Evolutionary conservation across 2,329 filamentous ascomycete species (phyloP), one percentile per base, ranked within the genome.

Genomic region (Mycocentrospora acerina): DNA sequence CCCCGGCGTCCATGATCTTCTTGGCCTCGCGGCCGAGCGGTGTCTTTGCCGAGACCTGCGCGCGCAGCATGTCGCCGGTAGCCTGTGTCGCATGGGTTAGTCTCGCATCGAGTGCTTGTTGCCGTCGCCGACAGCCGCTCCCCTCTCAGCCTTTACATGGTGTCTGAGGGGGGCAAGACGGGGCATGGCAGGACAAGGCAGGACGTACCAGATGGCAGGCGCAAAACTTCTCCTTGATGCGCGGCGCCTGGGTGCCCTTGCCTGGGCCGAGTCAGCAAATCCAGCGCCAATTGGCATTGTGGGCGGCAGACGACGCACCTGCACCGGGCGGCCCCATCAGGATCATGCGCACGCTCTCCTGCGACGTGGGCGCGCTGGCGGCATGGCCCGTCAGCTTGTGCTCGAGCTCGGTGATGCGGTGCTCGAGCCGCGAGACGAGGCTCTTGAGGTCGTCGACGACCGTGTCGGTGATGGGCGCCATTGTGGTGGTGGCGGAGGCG

Each of bases 1-100:
- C 91, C 60, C 93, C 93, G 69, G 91, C 86, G 68, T 98, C 93
- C 93, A 98, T 98, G 72, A 98, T 98, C 83, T 97, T 97, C 85
- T 98, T 98, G 55, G 93, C 93, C 77, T 96, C 90, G 67, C 87
- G 82, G 59, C 93, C 93, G 53, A 98, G 83, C 44, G 87, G 74
- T 41, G 93, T 98, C 83, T 97, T 96, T 76, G 95, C 94, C 53
- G 91, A 87, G 66, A 98, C 93, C 73, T 98, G 93, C 56, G 90
- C 95, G 65, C 93, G 90, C 65, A 98, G 82, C 93, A 98, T 98
- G 74, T 98, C 93, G 70, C 93, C 93, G 44, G 93, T 98, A 51
- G 93, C 93, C 90, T 96, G 60, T 34, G n/a, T 48, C 32, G 38
- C 40, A 55, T 62, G 37, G 62, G 58, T 34, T n/a, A n/a, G n/a